Evolutionary conservation across 257 asterid genomes (phyloP), one percentile per base, ranked within the genome.

Genomic region (Lycium ferocissimum): DNA sequence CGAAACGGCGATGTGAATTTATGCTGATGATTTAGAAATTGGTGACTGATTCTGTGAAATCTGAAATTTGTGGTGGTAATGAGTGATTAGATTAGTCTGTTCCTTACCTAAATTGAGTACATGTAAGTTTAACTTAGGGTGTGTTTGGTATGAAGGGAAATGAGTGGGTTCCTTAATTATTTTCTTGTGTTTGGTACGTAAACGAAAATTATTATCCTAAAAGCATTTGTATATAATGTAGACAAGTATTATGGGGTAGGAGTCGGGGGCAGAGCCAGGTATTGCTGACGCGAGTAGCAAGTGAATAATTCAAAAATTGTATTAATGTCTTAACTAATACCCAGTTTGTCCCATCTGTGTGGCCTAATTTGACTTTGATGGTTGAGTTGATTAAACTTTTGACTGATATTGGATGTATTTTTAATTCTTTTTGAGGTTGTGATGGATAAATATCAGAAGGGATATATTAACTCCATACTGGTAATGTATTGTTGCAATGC

Each of bases 321-420:
- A 7, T 7, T 59, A 59, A 72, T 45, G 7, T 45, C 56, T 43
- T 43, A 43, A 71, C 3, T 18, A 72, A n/a, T 43, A 40, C 37
- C 58, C 57, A 0, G 5, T 72, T 40, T n/a, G 57, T 72, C 5
- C 80, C 37, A 45, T 43, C 33, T 6, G 18, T 9, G 58, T 72
- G 33, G 80, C 58, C 17, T 70, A 17, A 40, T 70, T 67, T 72
- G 80, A n/a, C 58, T 70, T 70, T 72, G 58, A 43, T 72, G 80
- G 56, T 45, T 72, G 38, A 45, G 57, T 72, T 45, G 80, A 45
- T 45, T 72, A 17, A 49, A 43, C 22, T 71, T 71, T 43, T 43
- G 33, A 18, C 18, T 18, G 17, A 51, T 71, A 71, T 15, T 71
- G 40, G 79, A 38, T 70, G 79, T 38, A 70, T 7, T 14, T 37